These are phyloP conservation scores for Apiospora koreana DNA, from an alignment of 2,329 filamentous ascomycete genomes.

Conservation along the genomic window DNA sequence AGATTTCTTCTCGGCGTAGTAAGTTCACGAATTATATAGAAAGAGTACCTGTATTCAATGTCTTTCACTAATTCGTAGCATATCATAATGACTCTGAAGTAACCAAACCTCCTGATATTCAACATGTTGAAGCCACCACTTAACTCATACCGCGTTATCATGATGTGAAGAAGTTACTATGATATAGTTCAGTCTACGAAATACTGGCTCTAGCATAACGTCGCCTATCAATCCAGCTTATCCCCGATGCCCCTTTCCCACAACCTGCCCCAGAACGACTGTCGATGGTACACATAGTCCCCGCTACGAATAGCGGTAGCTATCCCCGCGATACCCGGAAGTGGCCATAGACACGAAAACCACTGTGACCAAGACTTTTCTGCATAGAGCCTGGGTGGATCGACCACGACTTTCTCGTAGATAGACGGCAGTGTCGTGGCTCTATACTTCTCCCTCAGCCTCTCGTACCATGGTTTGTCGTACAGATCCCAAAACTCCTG, in stretches of 20 bases:
- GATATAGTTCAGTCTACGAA: background rate
- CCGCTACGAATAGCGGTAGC: background rate
- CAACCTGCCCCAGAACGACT: background rate
- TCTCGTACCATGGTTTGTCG: constrained; percentile 61
- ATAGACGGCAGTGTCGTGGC: constrained; percentile 62
- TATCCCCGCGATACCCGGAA: background rate
- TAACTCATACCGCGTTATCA: too few relatives aligned
- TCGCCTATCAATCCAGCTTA: background rate
- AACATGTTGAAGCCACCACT: too few relatives aligned
- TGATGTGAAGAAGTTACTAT: too few relatives aligned
- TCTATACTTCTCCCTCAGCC: constrained; percentile 62
- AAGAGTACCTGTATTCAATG: too few relatives aligned
- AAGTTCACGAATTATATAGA: too few relatives aligned
- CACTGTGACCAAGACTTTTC: background rate
- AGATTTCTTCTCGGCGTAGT: background rate
- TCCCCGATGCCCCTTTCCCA: background rate
- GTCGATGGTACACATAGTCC: background rate
- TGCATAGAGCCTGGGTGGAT: constrained; percentile 26
- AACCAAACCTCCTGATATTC: too few relatives aligned
- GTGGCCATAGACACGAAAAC: background rate
- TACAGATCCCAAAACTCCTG: constrained; percentile 70
- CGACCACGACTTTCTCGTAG: constrained; percentile 69
- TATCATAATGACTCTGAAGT: too few relatives aligned
- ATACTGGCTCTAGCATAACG: too few relatives aligned
- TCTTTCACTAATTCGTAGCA: too few relatives aligned